Base-by-base conservation (phyloP, 2,329 filamentous ascomycete species). In the Epichloe uncinata region DNA sequence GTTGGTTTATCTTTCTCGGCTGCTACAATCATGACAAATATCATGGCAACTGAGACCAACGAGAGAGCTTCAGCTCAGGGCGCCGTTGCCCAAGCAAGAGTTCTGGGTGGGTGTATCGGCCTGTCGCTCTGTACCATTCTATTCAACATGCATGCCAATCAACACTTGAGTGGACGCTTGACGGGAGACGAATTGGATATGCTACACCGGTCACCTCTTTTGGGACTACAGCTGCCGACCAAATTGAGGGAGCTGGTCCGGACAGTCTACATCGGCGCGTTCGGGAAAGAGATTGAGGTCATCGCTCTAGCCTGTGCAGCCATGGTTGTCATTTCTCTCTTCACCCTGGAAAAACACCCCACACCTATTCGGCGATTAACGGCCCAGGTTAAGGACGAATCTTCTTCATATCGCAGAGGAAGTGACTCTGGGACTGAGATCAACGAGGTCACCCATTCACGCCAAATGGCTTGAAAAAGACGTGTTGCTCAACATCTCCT, bases 51-150 rank as follows among this genome's bases (percentile, higher is more conserved):
- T 0, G 63, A 69, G 16, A 61, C 65, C 7, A 67, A 66, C 50
- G 73, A 78, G 49, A 66, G 78, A 46, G 78, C 79, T 0, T 74
- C 77, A 2, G 77, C 76, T 0, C 77, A 82, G 55, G 79, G 78
- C 0, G 73, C 77, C 4, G 69, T 81, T 9, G 75, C 79, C 1
- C 79, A 83, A 60, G 72, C 75, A 2, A 72, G 79, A 13, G 74
- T 82, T 0, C 63, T 82, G 2, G 79, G 79, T 1, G 79, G 79
- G 3, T 75, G 75, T 37, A 68, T 82, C 30, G 79, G 79, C 1
- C 68, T 82, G 42, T 73, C 78, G 0, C 61, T 74, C 22, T 79
- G 78, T 54, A 80, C 75, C n/a, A 72, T 79, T 13, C 68, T 82
- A 11, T 75, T 80, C 61, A 78, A 78, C 57, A 56, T 61, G 34